Conservation (phyloP, 129 eudicot genomes). For the Flaveria brownii region DNA sequence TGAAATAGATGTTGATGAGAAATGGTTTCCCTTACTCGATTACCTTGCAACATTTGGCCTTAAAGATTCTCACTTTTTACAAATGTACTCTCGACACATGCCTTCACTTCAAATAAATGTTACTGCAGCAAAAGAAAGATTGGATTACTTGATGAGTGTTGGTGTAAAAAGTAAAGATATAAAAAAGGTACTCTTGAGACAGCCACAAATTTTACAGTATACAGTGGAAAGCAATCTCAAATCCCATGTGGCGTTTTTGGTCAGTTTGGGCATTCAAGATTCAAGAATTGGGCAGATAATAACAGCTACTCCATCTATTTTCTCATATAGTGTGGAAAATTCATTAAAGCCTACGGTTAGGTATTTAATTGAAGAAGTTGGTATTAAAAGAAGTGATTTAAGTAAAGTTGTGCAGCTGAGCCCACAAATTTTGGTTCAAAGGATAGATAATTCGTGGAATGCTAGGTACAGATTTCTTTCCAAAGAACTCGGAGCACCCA, state of each 20-base stretch:
- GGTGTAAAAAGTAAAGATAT: constrained; percentile 85
- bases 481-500: constrained; percentile 85
- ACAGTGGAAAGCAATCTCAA: constrained; percentile 81
- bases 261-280: constrained; percentile 79
- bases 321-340: constrained; percentile 84
- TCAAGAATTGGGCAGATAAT: constrained; percentile 83
- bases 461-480: constrained; percentile 64
- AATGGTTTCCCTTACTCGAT: constrained; percentile 86
- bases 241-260: constrained; percentile 81
- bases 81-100: constrained; percentile 87
- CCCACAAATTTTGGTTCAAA: constrained; percentile 86
- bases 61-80: constrained; percentile 76
- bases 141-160: constrained; percentile 69
- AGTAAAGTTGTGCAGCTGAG: constrained; percentile 93
- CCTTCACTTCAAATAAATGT: constrained; percentile 82
- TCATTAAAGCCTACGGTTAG: constrained; percentile 87
- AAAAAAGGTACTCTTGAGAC: constrained; percentile 78
- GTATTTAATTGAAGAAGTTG: constrained; percentile 90
- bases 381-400: constrained; percentile 67
- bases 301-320: constrained; percentile 84
- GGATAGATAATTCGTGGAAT: constrained; percentile 84
- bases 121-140: constrained; percentile 73
- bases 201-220: constrained; percentile 81
- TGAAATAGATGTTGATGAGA: constrained; percentile 73
- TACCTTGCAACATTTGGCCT: constrained; percentile 81